Percentiles rank a stretch among this genome's conserved stretches.
These are phyloP conservation scores for Leccinum obscurum DNA, from an alignment of 768 basidiomycete species.

Conservation along the genomic window DNA sequence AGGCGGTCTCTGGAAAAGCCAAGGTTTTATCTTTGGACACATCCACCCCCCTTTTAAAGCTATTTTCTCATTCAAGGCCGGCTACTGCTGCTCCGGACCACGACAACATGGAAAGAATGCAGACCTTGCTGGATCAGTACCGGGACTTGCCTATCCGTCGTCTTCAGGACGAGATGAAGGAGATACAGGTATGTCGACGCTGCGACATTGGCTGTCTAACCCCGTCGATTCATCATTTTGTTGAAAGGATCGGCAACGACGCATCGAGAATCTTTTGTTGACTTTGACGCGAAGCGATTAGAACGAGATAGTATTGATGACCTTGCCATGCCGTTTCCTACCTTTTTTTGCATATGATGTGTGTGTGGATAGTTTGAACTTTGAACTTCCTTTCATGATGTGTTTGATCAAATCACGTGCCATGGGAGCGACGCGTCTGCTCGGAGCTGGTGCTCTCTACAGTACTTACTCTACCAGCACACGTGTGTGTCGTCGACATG, in stretches of 20 bases:
- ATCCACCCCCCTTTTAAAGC: conserved; percentile 27
- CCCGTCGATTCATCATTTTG: conserved; percentile 3
- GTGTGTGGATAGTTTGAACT: background rate
- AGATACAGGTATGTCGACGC: conserved; percentile 58
- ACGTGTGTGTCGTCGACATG: conserved; percentile 16
- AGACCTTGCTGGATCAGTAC: conserved; percentile 63
- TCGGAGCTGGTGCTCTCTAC: too few relatives aligned
- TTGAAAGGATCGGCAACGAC: conserved; percentile 66
- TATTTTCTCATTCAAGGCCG: conserved; percentile 28
- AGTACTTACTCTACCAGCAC: too few relatives aligned
- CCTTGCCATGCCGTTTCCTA: background rate
- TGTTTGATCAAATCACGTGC: too few relatives aligned
- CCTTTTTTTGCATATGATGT: too few relatives aligned
- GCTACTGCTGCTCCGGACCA: conserved; percentile 26
- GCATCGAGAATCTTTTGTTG: conserved; percentile 72
- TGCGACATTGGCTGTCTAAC: background rate
- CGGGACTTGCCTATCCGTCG: conserved; percentile 61
- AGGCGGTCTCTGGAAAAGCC: conserved; percentile 32
- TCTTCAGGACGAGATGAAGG: conserved; percentile 80
- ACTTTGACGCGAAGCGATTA: conserved; percentile 69
- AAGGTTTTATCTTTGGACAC: conserved; percentile 31
- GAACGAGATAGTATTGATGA: conserved; percentile 29
- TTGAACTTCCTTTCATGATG: too few relatives aligned
- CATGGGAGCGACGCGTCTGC: too few relatives aligned
- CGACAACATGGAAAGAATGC: conserved; percentile 51